Evolutionary conservation across 2,329 filamentous ascomycete species (phyloP).

Genomic region (Cytospora chrysosperma): DNA sequence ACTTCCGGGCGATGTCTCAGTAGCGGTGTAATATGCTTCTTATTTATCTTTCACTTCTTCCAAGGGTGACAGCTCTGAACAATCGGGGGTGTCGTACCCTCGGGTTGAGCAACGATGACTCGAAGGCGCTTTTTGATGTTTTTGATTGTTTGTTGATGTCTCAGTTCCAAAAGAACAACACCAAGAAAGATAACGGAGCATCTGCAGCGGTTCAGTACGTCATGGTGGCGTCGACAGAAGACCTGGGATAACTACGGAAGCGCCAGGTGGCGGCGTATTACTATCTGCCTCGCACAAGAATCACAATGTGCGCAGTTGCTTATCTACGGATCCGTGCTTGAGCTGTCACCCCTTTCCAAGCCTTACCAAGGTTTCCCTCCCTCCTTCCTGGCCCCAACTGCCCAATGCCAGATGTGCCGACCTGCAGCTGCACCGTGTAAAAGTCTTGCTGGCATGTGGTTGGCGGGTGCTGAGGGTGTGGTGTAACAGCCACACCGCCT

Average conservation of each 20-base stretch:
- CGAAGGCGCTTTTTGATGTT: background rate
- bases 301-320: background rate
- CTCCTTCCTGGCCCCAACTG: background rate
- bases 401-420: background rate
- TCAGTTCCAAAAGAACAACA: background rate
- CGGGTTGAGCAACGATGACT: background rate
- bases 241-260: too few relatives aligned
- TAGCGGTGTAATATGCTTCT: background rate
- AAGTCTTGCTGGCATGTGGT: background rate
- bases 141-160: background rate
- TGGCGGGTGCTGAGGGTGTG: too few relatives aligned
- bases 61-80: background rate
- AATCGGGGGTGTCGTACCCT: background rate
- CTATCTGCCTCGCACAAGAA: background rate
- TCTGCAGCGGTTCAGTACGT: background rate
- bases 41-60: background rate
- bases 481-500: background rate
- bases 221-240: background rate
- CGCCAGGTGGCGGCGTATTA: background rate
- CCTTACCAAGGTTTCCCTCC: too few relatives aligned
- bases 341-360: too few relatives aligned
- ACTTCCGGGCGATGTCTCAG: background rate
- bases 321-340: too few relatives aligned
- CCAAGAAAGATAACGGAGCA: background rate
- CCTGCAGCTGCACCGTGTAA: background rate